Conservation (phyloP, 805 yeast genomes). For the Starmera dryadoides region DNA sequence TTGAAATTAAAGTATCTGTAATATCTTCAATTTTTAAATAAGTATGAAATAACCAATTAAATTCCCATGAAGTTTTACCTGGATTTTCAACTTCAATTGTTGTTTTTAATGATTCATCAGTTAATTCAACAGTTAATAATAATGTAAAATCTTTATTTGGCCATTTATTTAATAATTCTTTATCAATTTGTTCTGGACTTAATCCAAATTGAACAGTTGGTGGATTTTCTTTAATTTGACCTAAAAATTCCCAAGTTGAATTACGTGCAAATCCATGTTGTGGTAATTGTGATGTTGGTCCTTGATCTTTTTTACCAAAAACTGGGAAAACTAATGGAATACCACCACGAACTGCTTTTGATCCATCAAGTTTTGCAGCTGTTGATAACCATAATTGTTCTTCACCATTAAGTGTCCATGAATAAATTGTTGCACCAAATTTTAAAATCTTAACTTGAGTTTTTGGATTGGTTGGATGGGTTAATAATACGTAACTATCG, state of each 20-base stretch:
- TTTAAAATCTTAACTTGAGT: slow-evolving; percentile 66
- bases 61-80: slow-evolving; percentile 58
- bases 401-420: slow-evolving; percentile 67
- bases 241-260: slow-evolving; percentile 89
- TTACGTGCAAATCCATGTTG: slow-evolving; percentile 97
- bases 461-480: slow-evolving; percentile 42
- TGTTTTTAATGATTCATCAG: slow-evolving; percentile 53
- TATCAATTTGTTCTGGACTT: slow-evolving; percentile 74
- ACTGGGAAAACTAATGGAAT: slow-evolving; percentile 95
- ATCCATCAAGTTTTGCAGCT: slow-evolving; percentile 83
- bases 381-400: slow-evolving; percentile 81
- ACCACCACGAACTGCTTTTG: slow-evolving; percentile 95
- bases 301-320: slow-evolving; percentile 66
- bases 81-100: slow-evolving; percentile 70
- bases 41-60: slow-evolving; percentile 94
- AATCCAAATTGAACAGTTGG: slow-evolving; percentile 87
- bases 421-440: slow-evolving; percentile 82
- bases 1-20: slow-evolving; percentile 68
- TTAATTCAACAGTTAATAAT: slow-evolving; percentile 59
- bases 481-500: slow-evolving; percentile 52
- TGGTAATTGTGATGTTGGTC: slow-evolving; percentile 61
- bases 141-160: slow-evolving; percentile 64
- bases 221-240: slow-evolving; percentile 63
- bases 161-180: slow-evolving; percentile 57
- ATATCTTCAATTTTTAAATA: slow-evolving; percentile 73